phyloP scores from a whole-genome alignment of 2,329 filamentous ascomycete species.

The Alternaria postmessia region DNA sequence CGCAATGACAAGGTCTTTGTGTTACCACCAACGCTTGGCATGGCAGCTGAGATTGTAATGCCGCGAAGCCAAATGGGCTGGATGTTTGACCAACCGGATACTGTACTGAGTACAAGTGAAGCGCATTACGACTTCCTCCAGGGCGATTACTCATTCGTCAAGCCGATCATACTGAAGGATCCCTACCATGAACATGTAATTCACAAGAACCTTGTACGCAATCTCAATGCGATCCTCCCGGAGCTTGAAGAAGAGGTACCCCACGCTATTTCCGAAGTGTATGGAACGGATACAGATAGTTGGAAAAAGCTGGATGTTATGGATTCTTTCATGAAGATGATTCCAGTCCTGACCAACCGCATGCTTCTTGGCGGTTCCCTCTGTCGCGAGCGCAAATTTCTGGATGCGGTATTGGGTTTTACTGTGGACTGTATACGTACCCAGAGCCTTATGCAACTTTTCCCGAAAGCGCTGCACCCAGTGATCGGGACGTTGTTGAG shows the following conservation, averaged over 20 bases:
- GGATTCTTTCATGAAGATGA: conserved; percentile 49
- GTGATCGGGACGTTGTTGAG: conserved; percentile 58
- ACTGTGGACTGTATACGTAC: conserved; percentile 57
- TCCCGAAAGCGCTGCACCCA: conserved; percentile 60
- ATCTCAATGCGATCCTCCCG: conserved; percentile 49
- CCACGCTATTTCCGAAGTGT: conserved; percentile 44
- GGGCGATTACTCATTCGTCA: conserved; percentile 51
- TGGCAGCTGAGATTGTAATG: conserved; percentile 43
- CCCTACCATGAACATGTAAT: conserved; percentile 55
- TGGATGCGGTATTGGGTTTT: conserved; percentile 60
- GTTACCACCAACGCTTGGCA: conserved; percentile 34
- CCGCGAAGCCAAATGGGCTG: conserved; percentile 49
- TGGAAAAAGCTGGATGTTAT: conserved; percentile 51
- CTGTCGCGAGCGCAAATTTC: conserved; percentile 57
- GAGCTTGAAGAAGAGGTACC: conserved; percentile 52
- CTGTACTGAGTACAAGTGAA: conserved; percentile 47
- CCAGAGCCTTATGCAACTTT: conserved; percentile 53
- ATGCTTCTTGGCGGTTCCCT: conserved; percentile 56
- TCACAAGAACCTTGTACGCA: conserved; percentile 52
- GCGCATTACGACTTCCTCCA: conserved; percentile 52
- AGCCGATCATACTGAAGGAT: conserved; percentile 45
- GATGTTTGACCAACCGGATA: conserved; percentile 55
- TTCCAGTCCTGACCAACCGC: conserved; percentile 55
- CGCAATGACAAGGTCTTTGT: conserved; percentile 38
- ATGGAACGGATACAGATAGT: conserved; percentile 47